phyloP scores from a whole-genome alignment of 1,284 basidiomycete species.

The Gymnopus androsaceus region DNA sequence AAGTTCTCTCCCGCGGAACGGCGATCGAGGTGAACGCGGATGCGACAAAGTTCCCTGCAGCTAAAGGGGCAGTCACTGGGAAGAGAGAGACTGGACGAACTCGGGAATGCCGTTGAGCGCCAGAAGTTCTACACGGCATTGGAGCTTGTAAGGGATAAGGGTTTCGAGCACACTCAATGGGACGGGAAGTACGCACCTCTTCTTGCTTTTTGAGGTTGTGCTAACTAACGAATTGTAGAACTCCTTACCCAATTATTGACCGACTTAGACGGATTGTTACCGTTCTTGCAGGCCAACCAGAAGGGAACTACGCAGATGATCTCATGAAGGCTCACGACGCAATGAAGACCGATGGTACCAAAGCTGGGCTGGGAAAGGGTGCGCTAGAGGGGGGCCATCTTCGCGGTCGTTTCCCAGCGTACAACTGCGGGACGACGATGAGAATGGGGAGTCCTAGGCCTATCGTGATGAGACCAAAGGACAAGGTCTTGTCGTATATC shows the following conservation, averaged over 20 bases:
- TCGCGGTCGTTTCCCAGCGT: constrained; percentile 1
- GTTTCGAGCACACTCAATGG: constrained; percentile 5
- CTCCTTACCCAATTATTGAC: not conserved
- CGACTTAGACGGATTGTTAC: not conserved
- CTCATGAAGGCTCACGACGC: not conserved
- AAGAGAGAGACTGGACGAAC: not conserved
- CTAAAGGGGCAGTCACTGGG: constrained; percentile 5
- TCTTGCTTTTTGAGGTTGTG: not conserved
- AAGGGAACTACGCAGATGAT: not conserved
- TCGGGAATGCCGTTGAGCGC: not conserved
- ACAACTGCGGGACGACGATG: not conserved
- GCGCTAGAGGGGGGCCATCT: not conserved
- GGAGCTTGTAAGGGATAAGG: not conserved
- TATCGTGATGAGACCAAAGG: not conserved
- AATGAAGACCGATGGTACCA: not conserved
- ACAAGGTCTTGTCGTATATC: not conserved
- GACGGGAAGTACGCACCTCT: not conserved
- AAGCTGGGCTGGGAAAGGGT: not conserved
- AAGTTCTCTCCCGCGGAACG: not conserved
- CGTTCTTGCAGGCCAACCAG: constrained; percentile 5
- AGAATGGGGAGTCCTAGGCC: not conserved
- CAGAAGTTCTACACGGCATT: not conserved
- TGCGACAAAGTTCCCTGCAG: not conserved
- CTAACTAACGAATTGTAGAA: not conserved
- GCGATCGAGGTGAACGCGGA: not conserved